Base-by-base conservation (phyloP, 768 basidiomycete species). In the Mycena albidolilacea region DNA sequence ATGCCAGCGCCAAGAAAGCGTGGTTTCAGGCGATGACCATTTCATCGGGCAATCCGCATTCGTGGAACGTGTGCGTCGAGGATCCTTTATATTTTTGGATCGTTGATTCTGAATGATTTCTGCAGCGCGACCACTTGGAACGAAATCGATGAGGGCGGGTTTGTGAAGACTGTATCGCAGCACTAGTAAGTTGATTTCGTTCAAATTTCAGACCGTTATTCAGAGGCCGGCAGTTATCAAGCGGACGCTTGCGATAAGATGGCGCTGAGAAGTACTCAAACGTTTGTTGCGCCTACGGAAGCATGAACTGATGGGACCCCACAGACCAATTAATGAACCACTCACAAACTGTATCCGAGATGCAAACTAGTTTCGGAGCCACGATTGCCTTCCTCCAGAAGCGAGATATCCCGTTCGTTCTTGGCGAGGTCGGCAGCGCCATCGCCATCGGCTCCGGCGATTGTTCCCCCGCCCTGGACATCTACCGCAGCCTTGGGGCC, bases 81-180 rank as follows among this genome's bases (percentile, higher is more conserved):
- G 14, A 12, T 30, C 5, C 35, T 30, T 37, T 35, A n/a, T 19
- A 30, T 1, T 19, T 35, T 19, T 39, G 58, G 9, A 12, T 38
- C 14, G 39, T 50, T 10, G 12, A 35, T 15, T 23, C 15, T 65
- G 21, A 6, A 54, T 8, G 62, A 7, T 1, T 35, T 0, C 43
- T 35, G 7, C 50, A 69, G 68, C 8, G 10, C 50, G 9, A n/a
- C 7, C 3, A 39, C 35, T 0, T 69, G 59, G 60, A 35, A 62
- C 21, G 50, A 62, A 17, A 41, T 69, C 41, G 9, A 30, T 23
- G 7, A 52, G 19, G 54, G 52, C 0, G 39, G 52, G 15, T 63
- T 63, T 23, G 61, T 63, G 30, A 69, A 63, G 61, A 69, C 68
- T 14, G 68, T 69, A 43, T 62, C 68, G 52, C 52, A 63, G 52